Evolutionary conservation across 495 filamentous ascomycete genomes (phyloP).

Genomic region (Aspergillus mulundensis): DNA sequence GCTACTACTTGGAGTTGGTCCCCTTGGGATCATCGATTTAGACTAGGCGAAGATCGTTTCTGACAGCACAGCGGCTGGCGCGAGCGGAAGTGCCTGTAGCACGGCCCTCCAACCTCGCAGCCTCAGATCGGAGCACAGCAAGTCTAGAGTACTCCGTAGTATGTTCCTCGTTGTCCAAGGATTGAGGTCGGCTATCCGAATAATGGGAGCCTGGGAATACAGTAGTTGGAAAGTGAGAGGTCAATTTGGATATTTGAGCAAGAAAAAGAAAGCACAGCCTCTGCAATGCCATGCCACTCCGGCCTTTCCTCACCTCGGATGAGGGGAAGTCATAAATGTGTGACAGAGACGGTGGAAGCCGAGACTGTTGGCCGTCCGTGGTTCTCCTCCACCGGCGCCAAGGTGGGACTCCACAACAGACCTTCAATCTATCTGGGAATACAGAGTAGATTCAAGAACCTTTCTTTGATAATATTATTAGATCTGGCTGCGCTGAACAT

Average conservation of each 20-base stretch:
- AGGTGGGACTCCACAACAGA: background rate
- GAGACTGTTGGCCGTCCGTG: conserved; percentile 12
- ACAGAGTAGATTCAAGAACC: background rate
- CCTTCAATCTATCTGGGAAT: background rate
- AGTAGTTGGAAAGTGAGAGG: conserved; percentile 1
- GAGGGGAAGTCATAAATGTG: conserved; percentile 6
- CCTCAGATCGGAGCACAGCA: too few species aligned
- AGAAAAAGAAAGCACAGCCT: conserved; percentile 4
- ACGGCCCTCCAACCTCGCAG: too few species aligned
- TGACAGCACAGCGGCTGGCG: background rate
- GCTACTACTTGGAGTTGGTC: background rate
- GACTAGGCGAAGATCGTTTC: conserved; percentile 1
- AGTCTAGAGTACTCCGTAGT: too few species aligned
- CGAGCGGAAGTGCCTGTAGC: too few species aligned
- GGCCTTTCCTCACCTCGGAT: background rate
- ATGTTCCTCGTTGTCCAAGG: background rate
- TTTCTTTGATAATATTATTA: background rate
- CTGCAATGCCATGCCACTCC: background rate
- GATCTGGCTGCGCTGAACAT: background rate
- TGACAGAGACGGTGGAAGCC: conserved; percentile 13
- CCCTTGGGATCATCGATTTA: background rate
- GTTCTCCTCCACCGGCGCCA: conserved; percentile 15
- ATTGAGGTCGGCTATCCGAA: background rate
- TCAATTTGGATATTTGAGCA: conserved; percentile 3
- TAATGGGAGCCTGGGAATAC: too few species aligned